Evolutionary conservation across 2,329 filamentous ascomycete genomes (phyloP).

Genomic region (Thyridium curvatum): DNA sequence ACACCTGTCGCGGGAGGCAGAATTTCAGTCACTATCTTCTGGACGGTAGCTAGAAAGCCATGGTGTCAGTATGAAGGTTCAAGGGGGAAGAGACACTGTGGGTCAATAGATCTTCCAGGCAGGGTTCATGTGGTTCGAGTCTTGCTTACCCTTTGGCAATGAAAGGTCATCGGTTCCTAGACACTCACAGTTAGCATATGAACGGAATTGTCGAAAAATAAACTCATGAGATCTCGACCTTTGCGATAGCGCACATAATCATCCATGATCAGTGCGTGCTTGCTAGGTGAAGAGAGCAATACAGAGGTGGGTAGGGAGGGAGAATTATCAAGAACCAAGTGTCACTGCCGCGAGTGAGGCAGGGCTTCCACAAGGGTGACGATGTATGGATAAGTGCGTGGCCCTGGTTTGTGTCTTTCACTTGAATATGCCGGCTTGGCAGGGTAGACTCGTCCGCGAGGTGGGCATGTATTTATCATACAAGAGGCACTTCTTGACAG

Average conservation of each 20-base stretch:
- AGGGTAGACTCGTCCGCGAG: too few relatives aligned
- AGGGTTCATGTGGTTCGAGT: background rate
- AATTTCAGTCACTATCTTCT: constrained; percentile 90
- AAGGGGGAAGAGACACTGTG: background rate
- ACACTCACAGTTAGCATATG: constrained; percentile 23
- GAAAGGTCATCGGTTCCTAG: constrained; percentile 59
- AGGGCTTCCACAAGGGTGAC: too few relatives aligned
- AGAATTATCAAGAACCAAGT: background rate
- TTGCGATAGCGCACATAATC: constrained; percentile 6
- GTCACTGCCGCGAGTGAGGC: too few relatives aligned
- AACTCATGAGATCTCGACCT: constrained; percentile 8
- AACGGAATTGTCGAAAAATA: background rate
- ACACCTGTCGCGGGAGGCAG: constrained; percentile 69
- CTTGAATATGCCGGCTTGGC: too few relatives aligned
- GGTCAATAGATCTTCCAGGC: background rate
- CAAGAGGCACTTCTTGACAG: too few relatives aligned
- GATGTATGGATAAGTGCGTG: too few relatives aligned
- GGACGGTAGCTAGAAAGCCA: constrained; percentile 52
- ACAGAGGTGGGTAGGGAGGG: background rate
- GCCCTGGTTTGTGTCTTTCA: too few relatives aligned
- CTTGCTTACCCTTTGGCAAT: constrained; percentile 52
- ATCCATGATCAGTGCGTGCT: background rate
- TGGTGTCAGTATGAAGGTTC: constrained; percentile 16
- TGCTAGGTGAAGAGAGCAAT: background rate
- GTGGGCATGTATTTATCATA: too few relatives aligned